A percentile compares a stretch with the other conserved stretches of the same genome.
Conservation (phyloP, 75 land plant genomes). For the Azolla pinnata region DNA sequence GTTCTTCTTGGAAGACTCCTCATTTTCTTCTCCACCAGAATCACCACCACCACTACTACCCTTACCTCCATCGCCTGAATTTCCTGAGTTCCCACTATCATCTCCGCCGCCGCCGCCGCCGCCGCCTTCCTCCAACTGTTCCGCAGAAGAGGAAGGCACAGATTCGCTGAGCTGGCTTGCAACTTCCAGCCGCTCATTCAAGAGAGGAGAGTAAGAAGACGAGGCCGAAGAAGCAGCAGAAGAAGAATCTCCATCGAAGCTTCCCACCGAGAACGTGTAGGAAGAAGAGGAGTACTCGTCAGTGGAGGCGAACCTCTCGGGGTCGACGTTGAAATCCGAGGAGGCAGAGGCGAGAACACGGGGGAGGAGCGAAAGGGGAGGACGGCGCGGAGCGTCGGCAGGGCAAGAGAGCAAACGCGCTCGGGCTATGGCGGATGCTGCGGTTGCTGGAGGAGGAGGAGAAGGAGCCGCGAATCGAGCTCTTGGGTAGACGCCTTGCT, state of each 20-base stretch:
- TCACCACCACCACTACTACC: constrained; percentile 20
- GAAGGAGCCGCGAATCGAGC: no score
- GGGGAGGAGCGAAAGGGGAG: no score
- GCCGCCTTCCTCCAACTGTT: constrained; percentile 16
- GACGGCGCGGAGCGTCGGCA: no score
- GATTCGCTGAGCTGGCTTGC: constrained; percentile 6
- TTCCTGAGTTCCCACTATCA: constrained; percentile 11
- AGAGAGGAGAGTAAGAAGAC: no score
- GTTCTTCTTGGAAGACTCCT: constrained; percentile 13
- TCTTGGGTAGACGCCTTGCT: no score
- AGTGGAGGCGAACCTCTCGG: neutral
- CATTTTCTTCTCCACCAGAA: constrained; percentile 20
- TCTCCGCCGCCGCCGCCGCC: constrained; percentile 6
- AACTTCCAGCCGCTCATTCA: neutral
- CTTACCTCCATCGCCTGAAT: constrained; percentile 20
- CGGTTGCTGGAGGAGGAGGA: no score
- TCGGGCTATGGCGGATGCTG: no score
- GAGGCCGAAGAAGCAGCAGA: neutral
- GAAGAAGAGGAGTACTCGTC: neutral
- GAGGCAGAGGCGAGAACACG: neutral
- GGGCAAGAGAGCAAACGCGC: no score
- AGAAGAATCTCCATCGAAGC: neutral
- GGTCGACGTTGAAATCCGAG: constrained; percentile 2
- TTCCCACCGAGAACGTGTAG: neutral
- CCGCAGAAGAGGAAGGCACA: constrained; percentile 1